These are phyloP conservation scores for Calocera viscosa DNA, from an alignment of 768 basidiomycete genomes.

Conservation along the genomic window DNA sequence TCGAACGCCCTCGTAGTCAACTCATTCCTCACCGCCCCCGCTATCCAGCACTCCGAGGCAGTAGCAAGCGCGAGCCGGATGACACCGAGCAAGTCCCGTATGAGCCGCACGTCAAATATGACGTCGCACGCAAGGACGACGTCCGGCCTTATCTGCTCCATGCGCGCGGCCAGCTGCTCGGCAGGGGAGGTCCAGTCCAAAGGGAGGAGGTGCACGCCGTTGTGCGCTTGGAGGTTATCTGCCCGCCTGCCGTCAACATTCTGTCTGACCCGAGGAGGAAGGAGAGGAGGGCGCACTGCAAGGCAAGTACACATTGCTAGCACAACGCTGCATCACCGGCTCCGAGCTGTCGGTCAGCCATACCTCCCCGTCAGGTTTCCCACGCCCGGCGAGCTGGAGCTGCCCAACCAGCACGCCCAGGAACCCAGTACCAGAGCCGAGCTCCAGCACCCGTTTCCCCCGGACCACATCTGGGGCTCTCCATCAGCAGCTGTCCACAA, in stretches of 20 bases:
- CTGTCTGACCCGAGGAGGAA: background rate
- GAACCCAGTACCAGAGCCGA: slow-evolving; percentile 68
- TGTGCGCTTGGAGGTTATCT: slow-evolving; percentile 44
- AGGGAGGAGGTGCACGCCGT: slow-evolving; percentile 33
- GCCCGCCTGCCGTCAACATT: background rate
- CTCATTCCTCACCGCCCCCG: background rate
- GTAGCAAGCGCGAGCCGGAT: background rate
- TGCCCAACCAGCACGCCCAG: slow-evolving; percentile 50
- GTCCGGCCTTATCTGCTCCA: slow-evolving; percentile 39
- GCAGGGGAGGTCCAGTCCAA: slow-evolving; percentile 58
- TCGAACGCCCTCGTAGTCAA: background rate
- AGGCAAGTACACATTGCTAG: slow-evolving; percentile 43
- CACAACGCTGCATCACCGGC: slow-evolving; percentile 49
- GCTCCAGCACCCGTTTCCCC: slow-evolving; percentile 46
- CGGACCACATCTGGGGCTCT: slow-evolving; percentile 33
- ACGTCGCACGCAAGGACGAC: slow-evolving; percentile 39
- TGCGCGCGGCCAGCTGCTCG: slow-evolving; percentile 27
- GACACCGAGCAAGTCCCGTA: slow-evolving; percentile 39
- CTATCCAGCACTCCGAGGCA: background rate
- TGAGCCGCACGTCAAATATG: slow-evolving; percentile 54
- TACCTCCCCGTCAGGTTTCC: slow-evolving; percentile 20
- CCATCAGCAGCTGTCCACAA: no score
- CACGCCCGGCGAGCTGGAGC: slow-evolving; percentile 35
- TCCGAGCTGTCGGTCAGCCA: slow-evolving; percentile 56
- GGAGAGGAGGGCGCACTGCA: slow-evolving; percentile 56